Evolutionary conservation across 2,329 filamentous ascomycete species (phyloP).

Genomic region (Penicillium sp.): DNA sequence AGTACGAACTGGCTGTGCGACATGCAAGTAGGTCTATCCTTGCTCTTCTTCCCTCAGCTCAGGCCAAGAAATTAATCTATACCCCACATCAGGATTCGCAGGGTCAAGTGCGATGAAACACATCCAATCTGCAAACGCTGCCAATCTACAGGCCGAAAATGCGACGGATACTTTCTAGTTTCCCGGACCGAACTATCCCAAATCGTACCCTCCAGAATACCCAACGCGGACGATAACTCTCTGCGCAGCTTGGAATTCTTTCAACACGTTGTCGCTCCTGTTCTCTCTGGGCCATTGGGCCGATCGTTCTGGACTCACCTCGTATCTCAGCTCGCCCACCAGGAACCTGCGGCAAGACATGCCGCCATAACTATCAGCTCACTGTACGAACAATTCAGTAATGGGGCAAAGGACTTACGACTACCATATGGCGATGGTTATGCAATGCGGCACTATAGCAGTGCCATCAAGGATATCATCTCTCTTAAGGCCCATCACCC

Average conservation of each 20-base stretch:
- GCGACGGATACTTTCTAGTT: conserved; percentile 7
- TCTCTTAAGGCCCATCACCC: conserved; percentile 2
- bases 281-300: conserved; percentile 5
- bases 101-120: conserved; percentile 13
- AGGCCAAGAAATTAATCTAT: not conserved
- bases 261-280: conserved; percentile 4
- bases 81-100: conserved; percentile 4
- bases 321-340: conserved; percentile 1
- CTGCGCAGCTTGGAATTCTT: conserved; percentile 10
- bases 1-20: conserved; percentile 4
- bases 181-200: not conserved
- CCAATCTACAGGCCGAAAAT: conserved; percentile 11
- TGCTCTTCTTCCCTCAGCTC: not conserved
- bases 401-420: not conserved
- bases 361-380: conserved; percentile 6
- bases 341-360: conserved; percentile 6
- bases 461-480: conserved; percentile 4
- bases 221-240: not conserved
- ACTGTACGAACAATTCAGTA: conserved; percentile 3
- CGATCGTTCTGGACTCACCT: conserved; percentile 9
- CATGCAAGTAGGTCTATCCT: conserved; percentile 2
- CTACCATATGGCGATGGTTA: not conserved
- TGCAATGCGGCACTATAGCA: conserved; percentile 6
- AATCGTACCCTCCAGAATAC: conserved; percentile 2
- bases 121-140: conserved; percentile 6